Evolutionary conservation across 805 yeast genomes (phyloP).

Genomic region (Tetrapisispora fleetii): DNA sequence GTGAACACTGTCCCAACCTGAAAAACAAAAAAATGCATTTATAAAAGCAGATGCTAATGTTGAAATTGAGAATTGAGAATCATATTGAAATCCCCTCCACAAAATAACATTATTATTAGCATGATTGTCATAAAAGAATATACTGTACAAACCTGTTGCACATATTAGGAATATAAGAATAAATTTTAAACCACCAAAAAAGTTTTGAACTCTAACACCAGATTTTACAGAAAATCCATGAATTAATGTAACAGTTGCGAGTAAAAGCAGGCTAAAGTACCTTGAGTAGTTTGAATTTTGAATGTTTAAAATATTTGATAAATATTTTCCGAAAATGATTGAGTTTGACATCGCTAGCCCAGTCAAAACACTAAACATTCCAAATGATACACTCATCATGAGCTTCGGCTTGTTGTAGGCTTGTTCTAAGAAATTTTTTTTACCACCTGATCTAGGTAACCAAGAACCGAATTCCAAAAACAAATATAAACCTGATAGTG

Average conservation of each 20-base stretch:
- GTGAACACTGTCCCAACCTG: conserved; percentile 58
- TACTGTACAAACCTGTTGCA: conserved; percentile 47
- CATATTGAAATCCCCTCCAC: conserved; percentile 21
- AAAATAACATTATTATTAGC: conserved; percentile 4
- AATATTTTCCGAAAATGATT: conserved; percentile 53
- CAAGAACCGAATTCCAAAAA: conserved; percentile 63
- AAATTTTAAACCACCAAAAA: conserved; percentile 53
- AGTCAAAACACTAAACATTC: conserved; percentile 40
- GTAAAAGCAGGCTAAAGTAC: conserved; percentile 34
- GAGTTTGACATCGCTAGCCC: conserved; percentile 49
- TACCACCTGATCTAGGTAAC: conserved; percentile 68
- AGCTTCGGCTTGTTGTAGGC: conserved; percentile 52
- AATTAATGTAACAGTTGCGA: conserved; percentile 31
- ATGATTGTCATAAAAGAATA: conserved; percentile 30
- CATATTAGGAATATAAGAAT: conserved; percentile 44
- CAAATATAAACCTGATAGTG: conserved; percentile 58
- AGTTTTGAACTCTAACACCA: conserved; percentile 54
- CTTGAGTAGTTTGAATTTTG: conserved; percentile 33
- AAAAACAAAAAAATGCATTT: conserved; percentile 48
- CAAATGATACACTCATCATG: conserved; percentile 42
- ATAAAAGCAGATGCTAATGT: conserved; percentile 46
- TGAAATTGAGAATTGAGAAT: conserved; percentile 30
- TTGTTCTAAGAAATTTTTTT: conserved; percentile 61
- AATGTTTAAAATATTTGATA: conserved; percentile 36
- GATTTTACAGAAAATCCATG: conserved; percentile 52